Evolutionary conservation across 2,329 filamentous ascomycete species (phyloP).

Genomic region (Cadophora malorum): DNA sequence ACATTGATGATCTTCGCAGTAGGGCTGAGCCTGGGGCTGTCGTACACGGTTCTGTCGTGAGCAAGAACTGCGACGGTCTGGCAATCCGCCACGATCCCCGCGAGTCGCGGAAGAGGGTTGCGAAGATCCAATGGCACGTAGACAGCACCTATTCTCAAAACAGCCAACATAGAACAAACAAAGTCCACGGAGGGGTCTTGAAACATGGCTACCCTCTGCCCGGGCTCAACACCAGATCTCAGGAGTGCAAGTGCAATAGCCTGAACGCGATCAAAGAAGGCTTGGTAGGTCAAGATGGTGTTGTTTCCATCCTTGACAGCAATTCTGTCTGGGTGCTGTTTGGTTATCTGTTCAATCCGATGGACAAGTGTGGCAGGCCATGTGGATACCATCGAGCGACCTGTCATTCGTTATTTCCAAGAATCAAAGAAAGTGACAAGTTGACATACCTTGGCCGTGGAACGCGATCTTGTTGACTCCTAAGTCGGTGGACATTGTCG

Average conservation of each 20-base stretch:
- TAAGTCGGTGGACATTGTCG: background rate
- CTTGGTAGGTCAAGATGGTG: conserved; percentile 46
- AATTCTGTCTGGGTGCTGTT: conserved; percentile 18
- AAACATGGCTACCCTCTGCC: conserved; percentile 17
- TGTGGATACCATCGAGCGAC: conserved; percentile 18
- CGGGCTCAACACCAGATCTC: background rate
- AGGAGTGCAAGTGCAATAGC: conserved; percentile 43
- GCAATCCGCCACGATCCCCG: conserved; percentile 40
- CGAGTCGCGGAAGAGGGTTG: conserved; percentile 38
- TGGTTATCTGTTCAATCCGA: conserved; percentile 30
- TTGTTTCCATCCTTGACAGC: conserved; percentile 27
- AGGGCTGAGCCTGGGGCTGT: background rate
- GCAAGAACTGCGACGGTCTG: conserved; percentile 43
- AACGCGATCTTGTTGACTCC: background rate
- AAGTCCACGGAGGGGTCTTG: conserved; percentile 33
- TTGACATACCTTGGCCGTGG: conserved; percentile 1
- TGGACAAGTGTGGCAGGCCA: conserved; percentile 35
- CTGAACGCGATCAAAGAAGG: conserved; percentile 45
- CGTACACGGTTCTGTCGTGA: conserved; percentile 26
- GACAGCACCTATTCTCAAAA: conserved; percentile 42
- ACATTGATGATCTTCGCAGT: conserved; percentile 25
- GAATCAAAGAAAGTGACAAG: background rate
- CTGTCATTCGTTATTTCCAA: background rate
- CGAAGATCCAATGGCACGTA: conserved; percentile 47
- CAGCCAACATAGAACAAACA: conserved; percentile 45